Evolutionary conservation across 805 yeast genomes (phyloP).

Genomic region (Blastobotrys attinorum): DNA sequence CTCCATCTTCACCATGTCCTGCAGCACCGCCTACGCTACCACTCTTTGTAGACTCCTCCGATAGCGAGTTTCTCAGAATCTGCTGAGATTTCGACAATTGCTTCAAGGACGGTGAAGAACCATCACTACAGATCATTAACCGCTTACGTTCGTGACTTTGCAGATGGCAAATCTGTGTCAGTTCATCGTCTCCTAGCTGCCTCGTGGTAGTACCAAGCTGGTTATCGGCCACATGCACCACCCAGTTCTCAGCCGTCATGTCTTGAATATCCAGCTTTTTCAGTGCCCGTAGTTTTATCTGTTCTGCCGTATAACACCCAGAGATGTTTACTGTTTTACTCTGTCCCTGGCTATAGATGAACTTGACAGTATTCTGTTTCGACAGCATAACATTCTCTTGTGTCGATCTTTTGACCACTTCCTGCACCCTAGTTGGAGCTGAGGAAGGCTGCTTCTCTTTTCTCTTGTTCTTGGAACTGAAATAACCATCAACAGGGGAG

Average conservation of each 20-base stretch:
- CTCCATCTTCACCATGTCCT: not conserved
- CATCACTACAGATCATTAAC: slow-evolving; percentile 56
- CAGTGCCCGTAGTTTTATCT: slow-evolving; percentile 63
- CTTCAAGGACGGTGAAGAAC: slow-evolving; percentile 46
- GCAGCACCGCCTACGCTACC: not conserved
- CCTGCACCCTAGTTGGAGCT: slow-evolving; percentile 9
- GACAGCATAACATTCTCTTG: slow-evolving; percentile 19
- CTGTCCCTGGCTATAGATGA: slow-evolving; percentile 69
- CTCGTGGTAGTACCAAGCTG: slow-evolving; percentile 38
- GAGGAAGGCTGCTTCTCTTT: not conserved
- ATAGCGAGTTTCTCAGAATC: slow-evolving; percentile 14
- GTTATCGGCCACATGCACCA: slow-evolving; percentile 49
- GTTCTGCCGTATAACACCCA: slow-evolving; percentile 74
- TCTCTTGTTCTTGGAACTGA: not conserved
- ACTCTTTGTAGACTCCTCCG: not conserved
- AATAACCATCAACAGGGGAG: slow-evolving; percentile 10
- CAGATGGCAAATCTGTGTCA: slow-evolving; percentile 75
- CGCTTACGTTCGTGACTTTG: slow-evolving; percentile 57
- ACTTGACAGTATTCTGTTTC: slow-evolving; percentile 42
- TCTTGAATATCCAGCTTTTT: slow-evolving; percentile 36
- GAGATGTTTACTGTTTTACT: slow-evolving; percentile 59
- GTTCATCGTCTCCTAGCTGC: slow-evolving; percentile 67
- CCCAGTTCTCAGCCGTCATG: slow-evolving; percentile 20
- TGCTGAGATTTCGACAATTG: slow-evolving; percentile 25
- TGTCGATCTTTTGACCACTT: slow-evolving; percentile 7